phyloP scores from a whole-genome alignment of 106 monocot genomes.

The Dioscorea dumetorum region DNA sequence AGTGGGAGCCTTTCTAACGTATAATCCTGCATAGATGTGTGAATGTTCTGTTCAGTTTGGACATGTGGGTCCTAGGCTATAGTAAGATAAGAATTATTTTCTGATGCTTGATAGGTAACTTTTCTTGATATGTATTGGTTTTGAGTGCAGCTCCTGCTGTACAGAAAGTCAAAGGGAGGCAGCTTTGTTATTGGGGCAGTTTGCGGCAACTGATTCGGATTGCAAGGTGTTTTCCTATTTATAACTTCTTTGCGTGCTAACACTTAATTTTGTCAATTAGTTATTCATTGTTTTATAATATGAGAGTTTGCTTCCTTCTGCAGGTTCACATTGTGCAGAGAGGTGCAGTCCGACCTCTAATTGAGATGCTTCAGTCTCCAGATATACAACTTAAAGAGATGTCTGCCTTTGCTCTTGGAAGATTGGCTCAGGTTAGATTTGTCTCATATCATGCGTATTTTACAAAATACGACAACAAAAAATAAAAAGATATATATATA shows the following conservation, averaged over 20 bases:
- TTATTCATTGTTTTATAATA: neutral
- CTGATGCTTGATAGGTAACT: too few relatives aligned
- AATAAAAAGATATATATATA: too few relatives aligned
- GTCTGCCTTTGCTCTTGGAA: conserved; percentile 99
- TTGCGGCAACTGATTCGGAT: conserved; percentile 98
- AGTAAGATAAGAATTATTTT: too few relatives aligned
- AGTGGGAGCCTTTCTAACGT: too few relatives aligned
- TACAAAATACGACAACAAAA: too few relatives aligned
- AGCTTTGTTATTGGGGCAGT: conserved; percentile 91
- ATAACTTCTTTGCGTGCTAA: too few relatives aligned
- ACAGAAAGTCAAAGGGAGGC: conserved; percentile 97
- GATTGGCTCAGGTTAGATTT: conserved; percentile 82
- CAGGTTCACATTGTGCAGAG: conserved; percentile 97
- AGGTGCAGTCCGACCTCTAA: conserved; percentile 80
- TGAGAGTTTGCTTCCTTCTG: conserved; percentile 8
- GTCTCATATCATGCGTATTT: neutral
- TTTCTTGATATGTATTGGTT: neutral
- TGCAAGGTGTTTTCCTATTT: conserved; percentile 63
- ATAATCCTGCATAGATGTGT: too few relatives aligned
- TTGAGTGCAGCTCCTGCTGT: conserved; percentile 77
- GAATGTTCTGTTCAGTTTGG: too few relatives aligned
- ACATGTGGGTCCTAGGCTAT: too few relatives aligned
- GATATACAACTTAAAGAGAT: conserved; percentile 96
- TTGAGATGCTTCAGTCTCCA: conserved; percentile 93
- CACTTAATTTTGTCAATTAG: too few relatives aligned